Base-by-base conservation (phyloP, 176 grass and related monocot species). In the Eleusine coracana region DNA sequence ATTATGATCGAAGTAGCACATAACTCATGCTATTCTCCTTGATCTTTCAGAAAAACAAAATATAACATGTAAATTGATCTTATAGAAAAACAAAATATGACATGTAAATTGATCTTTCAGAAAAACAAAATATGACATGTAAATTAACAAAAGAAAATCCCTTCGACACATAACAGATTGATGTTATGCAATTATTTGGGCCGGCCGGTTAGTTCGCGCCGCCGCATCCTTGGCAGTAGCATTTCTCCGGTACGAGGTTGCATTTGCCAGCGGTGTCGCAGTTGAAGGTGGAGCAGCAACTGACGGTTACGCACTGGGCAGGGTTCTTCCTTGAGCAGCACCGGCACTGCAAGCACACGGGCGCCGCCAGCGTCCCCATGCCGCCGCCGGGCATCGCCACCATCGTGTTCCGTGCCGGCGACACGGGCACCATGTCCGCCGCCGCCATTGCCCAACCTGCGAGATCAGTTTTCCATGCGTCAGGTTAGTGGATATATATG, bases 241-340 rank as follows among this genome's bases (percentile, higher is more conserved):
- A 84, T 2, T 6, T 42, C 34, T 14, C 14, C 63, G 31, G 63
- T 38, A 46, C 73, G 23, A 76, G 63, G 49, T 29, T 31, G 50
- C 82, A 77, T 25, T 23, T 84, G 72, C 63, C 82, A 63, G 37
- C 9, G 38, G 5, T 8, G 37, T 69, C n/a, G 63, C 82, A 84
- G 10, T 68, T 45, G 41, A 78, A 85, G 27, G 40, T 39, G 66
- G 74, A 78, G 74, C 41, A 63, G 41, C 83, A 85, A 66, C 20
- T 48, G 23, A 27, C 70, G 0, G 3, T n/a, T 20, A 40, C 0
- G 66, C 75, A 85, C 5, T 23, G 50, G 20, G 28, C 10, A 17
- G 75, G 67, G 68, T 2, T 41, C 10, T 67, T 18, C 74, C 0
- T 85, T 14, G 67, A 64, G 44, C 83, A 86, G 44, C 75, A 79